Percentiles rank a stretch among this genome's conserved stretches.
Evolutionary conservation across 139 green algal species (phyloP).

Genomic region (Penium margaritaceum): DNA sequence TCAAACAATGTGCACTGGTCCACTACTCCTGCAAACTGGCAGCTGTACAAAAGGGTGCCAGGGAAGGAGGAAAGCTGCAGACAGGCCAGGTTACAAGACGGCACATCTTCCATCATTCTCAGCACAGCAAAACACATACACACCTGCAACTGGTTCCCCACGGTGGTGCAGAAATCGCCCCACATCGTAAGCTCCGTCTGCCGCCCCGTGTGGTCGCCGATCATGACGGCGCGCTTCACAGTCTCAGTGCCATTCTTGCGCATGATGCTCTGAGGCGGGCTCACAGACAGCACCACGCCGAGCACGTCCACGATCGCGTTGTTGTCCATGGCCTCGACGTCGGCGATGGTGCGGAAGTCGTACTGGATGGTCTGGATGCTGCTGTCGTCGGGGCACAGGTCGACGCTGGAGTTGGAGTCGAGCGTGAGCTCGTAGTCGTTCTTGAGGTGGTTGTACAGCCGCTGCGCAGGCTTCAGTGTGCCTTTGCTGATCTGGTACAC

Average conservation of each 20-base stretch:
- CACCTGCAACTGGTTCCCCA: conserved; percentile 62
- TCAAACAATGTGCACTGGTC: no score
- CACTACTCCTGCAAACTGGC: no score
- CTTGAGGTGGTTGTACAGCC: conserved; percentile 69
- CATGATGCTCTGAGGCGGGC: conserved; percentile 60
- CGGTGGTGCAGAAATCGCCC: conserved; percentile 56
- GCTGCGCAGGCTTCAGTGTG: conserved; percentile 57
- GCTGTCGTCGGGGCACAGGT: conserved; percentile 40
- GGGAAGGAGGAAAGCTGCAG: no score
- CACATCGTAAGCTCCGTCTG: conserved; percentile 87
- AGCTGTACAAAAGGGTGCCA: no score
- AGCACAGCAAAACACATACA: no score
- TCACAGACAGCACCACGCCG: conserved; percentile 72
- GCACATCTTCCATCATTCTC: no score
- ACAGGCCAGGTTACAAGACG: no score
- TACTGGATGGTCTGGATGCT: conserved; percentile 17
- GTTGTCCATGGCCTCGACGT: conserved; percentile 63
- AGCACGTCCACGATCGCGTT: conserved; percentile 75
- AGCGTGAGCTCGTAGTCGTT: conserved; percentile 86
- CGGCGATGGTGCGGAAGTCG: conserved; percentile 54
- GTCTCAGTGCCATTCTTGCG: conserved; percentile 73
- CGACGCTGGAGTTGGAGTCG: conserved; percentile 56
- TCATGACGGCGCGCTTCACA: conserved; percentile 67
- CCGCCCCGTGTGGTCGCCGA: conserved; percentile 66
- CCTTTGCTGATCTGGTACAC: conserved; percentile 81